These are phyloP conservation scores for Neocallimastix lanati DNA, from an alignment of 192 early-diverging fungal genomes.

Conservation along the genomic window DNA sequence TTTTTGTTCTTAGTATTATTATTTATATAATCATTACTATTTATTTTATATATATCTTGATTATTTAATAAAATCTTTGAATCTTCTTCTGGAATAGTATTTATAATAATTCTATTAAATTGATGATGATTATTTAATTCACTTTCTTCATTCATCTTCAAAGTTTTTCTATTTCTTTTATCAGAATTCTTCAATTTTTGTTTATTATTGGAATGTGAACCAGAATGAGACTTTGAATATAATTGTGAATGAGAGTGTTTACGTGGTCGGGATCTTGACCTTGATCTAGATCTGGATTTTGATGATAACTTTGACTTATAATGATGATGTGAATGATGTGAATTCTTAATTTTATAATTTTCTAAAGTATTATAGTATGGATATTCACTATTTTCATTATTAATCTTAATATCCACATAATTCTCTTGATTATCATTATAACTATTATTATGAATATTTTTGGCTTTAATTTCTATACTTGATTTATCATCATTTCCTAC, in stretches of 20 bases:
- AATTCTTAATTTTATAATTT: neutral
- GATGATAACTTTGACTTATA: neutral
- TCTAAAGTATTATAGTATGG: neutral
- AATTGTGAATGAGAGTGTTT: neutral
- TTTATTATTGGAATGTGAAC: neutral
- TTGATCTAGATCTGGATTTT: neutral
- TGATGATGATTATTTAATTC: no score
- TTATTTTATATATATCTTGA: no score
- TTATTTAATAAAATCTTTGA: no score
- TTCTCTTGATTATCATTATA: neutral
- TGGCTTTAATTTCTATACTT: neutral
- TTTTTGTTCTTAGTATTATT: no score
- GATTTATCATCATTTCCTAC: neutral
- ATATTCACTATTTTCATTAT: neutral
- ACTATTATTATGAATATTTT: neutral
- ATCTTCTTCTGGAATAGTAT: no score
- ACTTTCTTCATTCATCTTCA: no score
- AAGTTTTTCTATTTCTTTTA: no score
- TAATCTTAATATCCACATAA: neutral
- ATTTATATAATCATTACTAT: no score
- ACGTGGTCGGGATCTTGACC: neutral
- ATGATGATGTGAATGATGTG: neutral
- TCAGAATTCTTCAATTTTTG: no score
- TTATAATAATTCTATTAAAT: no score
- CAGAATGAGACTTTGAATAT: neutral